Base-by-base conservation (phyloP, 768 basidiomycete genomes). In the Xerocomellus dryophilus region DNA sequence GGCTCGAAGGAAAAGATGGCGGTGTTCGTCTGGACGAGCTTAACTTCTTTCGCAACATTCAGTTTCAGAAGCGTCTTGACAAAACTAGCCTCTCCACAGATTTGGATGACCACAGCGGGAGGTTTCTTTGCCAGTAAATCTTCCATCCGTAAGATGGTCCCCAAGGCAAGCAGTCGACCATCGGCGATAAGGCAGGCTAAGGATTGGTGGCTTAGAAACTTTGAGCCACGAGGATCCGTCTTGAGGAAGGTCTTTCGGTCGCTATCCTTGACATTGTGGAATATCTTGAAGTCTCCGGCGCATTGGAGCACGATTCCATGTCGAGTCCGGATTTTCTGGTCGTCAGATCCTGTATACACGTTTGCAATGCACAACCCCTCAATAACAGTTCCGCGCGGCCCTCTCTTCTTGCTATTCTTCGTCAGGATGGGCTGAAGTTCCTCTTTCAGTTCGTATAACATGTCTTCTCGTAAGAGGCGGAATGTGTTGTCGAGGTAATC, bases 401-500 rank as follows among this genome's bases (percentile, higher is more conserved):
- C 51, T 5, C 5, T 25, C 2, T 76, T 75, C 54, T 76, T 75
- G 21, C 32, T 48, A 34, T 77, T 74, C 64, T 73, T 63, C 7
- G 64, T 62, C 1, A 73, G 58, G 2, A 68, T 72, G 10, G 78
- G 70, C 53, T 77, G 74, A 11, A 85, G 59, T 56, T 84, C 83
- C 11, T 86, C 84, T 21, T 74, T 74, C 45, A 85, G 73, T 53
- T 83, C 80, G 51, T 76, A 70, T 3, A 85, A 48, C 80, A 85
- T 82, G 47, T 83, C 85, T 58, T 86, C 85, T 4, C 86, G 69
- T 10, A 85, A 64, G 17, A 88, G 72, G 9, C 86, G 78, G 63
- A 84, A 88, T 47, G 83, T 83, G 46, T 85, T 84, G 56, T 88
- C 86, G 5, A 86, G 72, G 54, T 86, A 77, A 10, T 78, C 72